phyloP scores from a whole-genome alignment of 257 asterid genomes.

The Jasminum sambac region DNA sequence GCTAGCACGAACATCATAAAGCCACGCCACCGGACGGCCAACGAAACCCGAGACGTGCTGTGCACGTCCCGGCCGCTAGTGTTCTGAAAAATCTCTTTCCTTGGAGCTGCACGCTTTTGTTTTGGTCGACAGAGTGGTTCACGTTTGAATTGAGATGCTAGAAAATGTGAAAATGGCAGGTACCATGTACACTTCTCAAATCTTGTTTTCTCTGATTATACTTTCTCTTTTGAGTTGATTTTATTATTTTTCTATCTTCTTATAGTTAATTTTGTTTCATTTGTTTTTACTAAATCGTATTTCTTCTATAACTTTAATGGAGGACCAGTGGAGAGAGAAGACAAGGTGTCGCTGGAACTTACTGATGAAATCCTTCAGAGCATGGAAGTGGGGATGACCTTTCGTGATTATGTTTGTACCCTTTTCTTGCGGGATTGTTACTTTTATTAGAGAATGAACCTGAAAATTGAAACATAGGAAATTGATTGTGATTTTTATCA shows the following conservation, averaged over 20 bases:
- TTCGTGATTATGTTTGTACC: conserved; percentile 77
- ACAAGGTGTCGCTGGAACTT: conserved; percentile 74
- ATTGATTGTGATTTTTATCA: not conserved
- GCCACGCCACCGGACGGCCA: no score
- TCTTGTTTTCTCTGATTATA: not conserved
- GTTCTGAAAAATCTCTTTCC: no score
- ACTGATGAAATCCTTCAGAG: conserved; percentile 89
- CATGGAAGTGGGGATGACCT: conserved; percentile 98
- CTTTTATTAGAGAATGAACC: not conserved
- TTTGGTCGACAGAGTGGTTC: not conserved
- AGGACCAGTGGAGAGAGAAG: conserved; percentile 74
- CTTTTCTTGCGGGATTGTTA: not conserved
- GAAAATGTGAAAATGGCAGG: not conserved
- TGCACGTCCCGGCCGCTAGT: no score
- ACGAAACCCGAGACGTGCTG: no score
- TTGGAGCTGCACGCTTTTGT: not conserved
- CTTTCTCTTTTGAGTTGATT: not conserved
- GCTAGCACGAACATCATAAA: no score
- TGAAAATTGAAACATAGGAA: not conserved
- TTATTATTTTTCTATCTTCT: not conserved
- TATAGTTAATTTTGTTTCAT: not conserved
- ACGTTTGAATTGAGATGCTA: not conserved
- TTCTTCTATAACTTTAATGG: conserved; percentile 33
- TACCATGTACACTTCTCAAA: not conserved
- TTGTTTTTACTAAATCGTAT: not conserved